Evolutionary conservation across 2,329 filamentous ascomycete genomes (phyloP), one percentile per base, ranked within the genome.

Genomic region (Didymella keratinophila): DNA sequence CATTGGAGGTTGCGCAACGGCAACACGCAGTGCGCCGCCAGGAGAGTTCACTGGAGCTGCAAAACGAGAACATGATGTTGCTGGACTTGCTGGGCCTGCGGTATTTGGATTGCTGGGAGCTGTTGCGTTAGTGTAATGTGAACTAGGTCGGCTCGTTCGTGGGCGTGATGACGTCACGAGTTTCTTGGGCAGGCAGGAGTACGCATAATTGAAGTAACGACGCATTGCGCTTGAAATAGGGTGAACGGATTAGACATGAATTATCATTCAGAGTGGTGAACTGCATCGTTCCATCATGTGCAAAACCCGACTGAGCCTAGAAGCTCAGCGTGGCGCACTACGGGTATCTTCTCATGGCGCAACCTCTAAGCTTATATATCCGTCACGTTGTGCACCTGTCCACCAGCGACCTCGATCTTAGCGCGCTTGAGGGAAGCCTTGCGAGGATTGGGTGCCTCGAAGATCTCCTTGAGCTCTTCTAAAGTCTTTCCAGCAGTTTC

Each of bases 401-500:
- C 56, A 46, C 28, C 56, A 32, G 66, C 64, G 43, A 74, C 63
- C 27, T 62, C 65, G 9, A 74, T 66, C 58, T 64, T 72, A 25
- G 69, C 56, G 34, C 60, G 63, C 57, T 65, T 69, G 16, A 64
- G 58, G 11, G 64, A 68, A 21, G 60, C 72, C 9, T 69, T 71
- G 32, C 63, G 51, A 2, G 71, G 72, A 46, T 72, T 73, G 1
- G 62, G 62, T 10, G 70, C 70, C 10, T 74, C 71, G 37, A 74
- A 75, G 42, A 75, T 72, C 23, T 64, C 69, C 60, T 64, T 71
- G 14, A 74, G 59, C 53, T 75, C 72, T 42, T 75, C 72, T 0
- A 74, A 61, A 18, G 71, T 74, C 61, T 73, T 72, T 3, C 71
- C 71, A 0, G 68, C 66, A 2, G 71, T 75, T 39, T 75, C 72